phyloP scores from a whole-genome alignment of 2,329 filamentous ascomycete species.

The Sordariomycetes sp. region DNA sequence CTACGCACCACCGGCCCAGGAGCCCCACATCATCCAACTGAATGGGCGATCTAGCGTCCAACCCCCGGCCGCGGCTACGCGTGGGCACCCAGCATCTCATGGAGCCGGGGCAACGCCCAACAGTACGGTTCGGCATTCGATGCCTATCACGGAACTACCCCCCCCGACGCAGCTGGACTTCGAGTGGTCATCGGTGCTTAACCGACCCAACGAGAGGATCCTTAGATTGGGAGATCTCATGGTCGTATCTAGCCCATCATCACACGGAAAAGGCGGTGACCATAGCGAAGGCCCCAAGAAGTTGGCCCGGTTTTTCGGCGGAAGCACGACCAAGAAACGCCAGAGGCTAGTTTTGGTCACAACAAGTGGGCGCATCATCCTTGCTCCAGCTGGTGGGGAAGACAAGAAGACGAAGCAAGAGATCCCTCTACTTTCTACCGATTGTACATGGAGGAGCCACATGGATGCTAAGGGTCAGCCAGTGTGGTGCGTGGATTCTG shows the following conservation, averaged over 20 bases:
- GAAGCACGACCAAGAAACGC: slow-evolving; percentile 82
- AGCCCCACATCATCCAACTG: slow-evolving; percentile 64
- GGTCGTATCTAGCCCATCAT: slow-evolving; percentile 68
- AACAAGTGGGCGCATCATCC: slow-evolving; percentile 76
- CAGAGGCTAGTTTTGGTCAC: slow-evolving; percentile 93
- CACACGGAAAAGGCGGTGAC: slow-evolving; percentile 58
- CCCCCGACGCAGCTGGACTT: slow-evolving; percentile 96
- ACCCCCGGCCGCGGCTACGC: slow-evolving; percentile 4
- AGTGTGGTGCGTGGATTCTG: slow-evolving; percentile 86
- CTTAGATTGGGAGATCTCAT: slow-evolving; percentile 85
- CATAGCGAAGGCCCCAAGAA: slow-evolving; percentile 66
- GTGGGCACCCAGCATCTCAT: slow-evolving; percentile 2
- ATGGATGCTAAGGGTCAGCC: slow-evolving; percentile 79
- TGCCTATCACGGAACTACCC: slow-evolving; percentile 88
- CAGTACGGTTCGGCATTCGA: slow-evolving; percentile 50
- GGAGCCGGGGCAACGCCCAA: slow-evolving; percentile 18
- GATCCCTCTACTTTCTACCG: slow-evolving; percentile 67
- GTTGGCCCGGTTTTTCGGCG: slow-evolving; percentile 86
- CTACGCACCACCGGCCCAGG: slow-evolving; percentile 67
- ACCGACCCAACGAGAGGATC: slow-evolving; percentile 83
- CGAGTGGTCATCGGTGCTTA: slow-evolving; percentile 95
- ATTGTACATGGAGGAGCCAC: slow-evolving; percentile 69
- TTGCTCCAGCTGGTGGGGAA: slow-evolving; percentile 84
- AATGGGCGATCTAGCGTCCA: slow-evolving; percentile 35
- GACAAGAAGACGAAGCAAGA: slow-evolving; percentile 94